These are phyloP conservation scores for Chlorencoelia australis DNA, from an alignment of 2,329 filamentous ascomycete species.

Conservation along the genomic window DNA sequence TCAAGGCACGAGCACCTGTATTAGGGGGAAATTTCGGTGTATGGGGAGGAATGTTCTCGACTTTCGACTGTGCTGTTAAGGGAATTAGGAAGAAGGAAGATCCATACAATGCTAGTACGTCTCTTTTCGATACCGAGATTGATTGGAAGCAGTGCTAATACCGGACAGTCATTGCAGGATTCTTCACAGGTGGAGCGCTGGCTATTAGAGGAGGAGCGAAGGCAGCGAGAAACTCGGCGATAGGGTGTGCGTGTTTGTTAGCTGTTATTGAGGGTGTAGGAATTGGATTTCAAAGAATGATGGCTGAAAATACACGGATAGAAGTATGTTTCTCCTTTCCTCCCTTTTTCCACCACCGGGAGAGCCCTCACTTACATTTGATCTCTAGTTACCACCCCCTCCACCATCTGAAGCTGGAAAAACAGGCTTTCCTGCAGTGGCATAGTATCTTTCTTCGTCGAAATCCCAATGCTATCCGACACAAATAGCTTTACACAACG, in stretches of 20 bases:
- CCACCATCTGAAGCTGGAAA: conserved; percentile 23
- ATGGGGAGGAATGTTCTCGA: conserved; percentile 93
- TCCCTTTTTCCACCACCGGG: background rate
- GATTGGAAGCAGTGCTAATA: conserved; percentile 7
- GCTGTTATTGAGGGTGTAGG: conserved; percentile 96
- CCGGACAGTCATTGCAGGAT: conserved; percentile 68
- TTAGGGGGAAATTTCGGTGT: conserved; percentile 96
- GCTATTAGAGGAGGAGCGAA: conserved; percentile 87
- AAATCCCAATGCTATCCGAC: conserved; percentile 7
- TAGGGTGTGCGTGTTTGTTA: conserved; percentile 87
- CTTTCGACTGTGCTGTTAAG: conserved; percentile 95
- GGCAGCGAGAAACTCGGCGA: conserved; percentile 88
- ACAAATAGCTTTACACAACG: conserved; percentile 13
- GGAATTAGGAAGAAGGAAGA: conserved; percentile 93
- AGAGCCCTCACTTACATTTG: conserved; percentile 7
- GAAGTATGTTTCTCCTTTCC: conserved; percentile 43
- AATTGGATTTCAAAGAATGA: conserved; percentile 90
- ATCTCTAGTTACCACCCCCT: conserved; percentile 20
- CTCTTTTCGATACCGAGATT: background rate
- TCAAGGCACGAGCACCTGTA: conserved; percentile 94
- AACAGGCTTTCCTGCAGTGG: conserved; percentile 24
- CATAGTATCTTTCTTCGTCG: conserved; percentile 10
- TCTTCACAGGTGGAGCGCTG: conserved; percentile 88
- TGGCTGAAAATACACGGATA: conserved; percentile 78
- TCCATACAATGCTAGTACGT: conserved; percentile 79